phyloP scores from a whole-genome alignment of 306 rosid genomes.

The Citrullus amarus region DNA sequence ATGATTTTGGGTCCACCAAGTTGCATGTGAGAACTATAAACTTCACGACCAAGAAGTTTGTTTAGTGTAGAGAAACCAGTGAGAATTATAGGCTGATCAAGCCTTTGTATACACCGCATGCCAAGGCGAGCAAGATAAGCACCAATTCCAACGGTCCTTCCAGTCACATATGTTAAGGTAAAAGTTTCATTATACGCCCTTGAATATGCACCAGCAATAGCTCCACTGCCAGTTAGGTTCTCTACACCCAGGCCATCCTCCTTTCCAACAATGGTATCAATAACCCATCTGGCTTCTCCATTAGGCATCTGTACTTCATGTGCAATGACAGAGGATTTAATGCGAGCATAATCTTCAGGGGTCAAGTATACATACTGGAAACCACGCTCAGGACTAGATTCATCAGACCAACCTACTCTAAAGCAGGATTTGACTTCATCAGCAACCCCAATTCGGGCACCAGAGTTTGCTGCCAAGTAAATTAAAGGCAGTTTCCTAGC shows the following conservation, averaged over 20 bases:
- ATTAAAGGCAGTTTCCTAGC: conserved; percentile 68
- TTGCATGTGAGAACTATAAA: conserved; percentile 99
- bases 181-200: conserved; percentile 90
- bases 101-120: conserved; percentile 97
- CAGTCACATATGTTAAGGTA: conserved; percentile 88
- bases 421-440: conserved; percentile 93
- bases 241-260: conserved; percentile 96
- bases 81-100: conserved; percentile 94
- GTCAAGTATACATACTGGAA: conserved; percentile 82
- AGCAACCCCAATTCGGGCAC: conserved; percentile 93
- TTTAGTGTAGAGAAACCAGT: conserved; percentile 95
- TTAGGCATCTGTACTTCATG: conserved; percentile 56
- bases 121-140: conserved; percentile 99
- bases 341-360: conserved; percentile 74
- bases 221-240: conserved; percentile 93
- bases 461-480: conserved; percentile 96
- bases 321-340: conserved; percentile 74
- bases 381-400: conserved; percentile 80
- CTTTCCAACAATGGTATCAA: conserved; percentile 91
- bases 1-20: conserved; percentile 98
- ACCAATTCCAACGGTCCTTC: conserved; percentile 95
- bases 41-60: conserved; percentile 98
- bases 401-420: conserved; percentile 97
- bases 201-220: conserved; percentile 91
- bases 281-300: conserved; percentile 91